Base-by-base conservation (phyloP, 176 grass and related monocot species). In the Triticum monococcum region DNA sequence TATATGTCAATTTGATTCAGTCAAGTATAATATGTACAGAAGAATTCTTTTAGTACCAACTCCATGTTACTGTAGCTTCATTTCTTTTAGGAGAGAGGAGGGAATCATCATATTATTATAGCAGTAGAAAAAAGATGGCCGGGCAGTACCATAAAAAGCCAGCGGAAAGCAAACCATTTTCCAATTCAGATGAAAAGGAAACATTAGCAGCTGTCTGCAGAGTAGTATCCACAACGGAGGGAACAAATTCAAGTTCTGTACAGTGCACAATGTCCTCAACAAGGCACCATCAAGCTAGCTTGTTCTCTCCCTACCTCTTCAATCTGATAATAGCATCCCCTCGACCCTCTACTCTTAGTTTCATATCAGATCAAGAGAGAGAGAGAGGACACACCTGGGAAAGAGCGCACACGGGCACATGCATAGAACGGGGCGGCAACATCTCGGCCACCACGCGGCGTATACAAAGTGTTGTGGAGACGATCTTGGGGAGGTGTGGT, bases 221-320 rank as follows among this genome's bases (percentile, higher is more conserved):
- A 41, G 96, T 87, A 75, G 93, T 84, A 91, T 98, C 96, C 52
- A 95, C 96, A 73, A 93, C 96, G 52, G 89, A 92, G 28, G 33
- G 92, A 87, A 91, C 88, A 83, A 94, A 91, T 75, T 95, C 93
- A 83, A 98, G 87, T 84, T 98, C 93, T 30, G 90, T 98, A 83
- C 89, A 89, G 80, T 98, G 96, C 75, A 98, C 96, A 86, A 98
- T 94, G 72, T 98, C 96, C 81, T 98, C 93, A 57, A 95, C 75
- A 80, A 98, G 90, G 18, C 96, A 37, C 36, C 36, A 37, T 37
- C 36, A 37, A 37, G 36, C 36, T 37, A 37, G 36, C 36, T 37
- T 37, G 5, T 37, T 37, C 36, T 37, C 36, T 37, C 36, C 36
- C 36, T 37, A 37, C 36, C 36, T 37, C 36, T 7, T 37, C 36